phyloP scores from a whole-genome alignment of 352 stramenopile genomes.

The Labyrinthula sp. region DNA sequence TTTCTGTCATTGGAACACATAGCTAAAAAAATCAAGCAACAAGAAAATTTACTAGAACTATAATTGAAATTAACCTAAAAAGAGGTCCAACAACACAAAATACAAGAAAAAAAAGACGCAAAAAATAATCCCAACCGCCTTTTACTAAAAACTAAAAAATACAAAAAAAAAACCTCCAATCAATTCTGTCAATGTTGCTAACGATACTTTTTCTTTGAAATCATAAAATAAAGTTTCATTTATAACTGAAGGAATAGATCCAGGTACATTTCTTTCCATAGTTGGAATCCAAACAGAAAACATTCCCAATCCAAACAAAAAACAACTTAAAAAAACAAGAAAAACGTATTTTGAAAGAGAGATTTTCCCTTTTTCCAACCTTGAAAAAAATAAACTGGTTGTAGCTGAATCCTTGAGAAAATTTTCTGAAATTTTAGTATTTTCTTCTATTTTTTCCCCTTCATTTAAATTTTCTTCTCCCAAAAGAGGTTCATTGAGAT shows the following conservation, averaged over 20 bases:
- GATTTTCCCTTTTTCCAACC: too few relatives aligned
- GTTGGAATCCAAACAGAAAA: slow-evolving; percentile 30
- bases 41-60: slow-evolving; percentile 38
- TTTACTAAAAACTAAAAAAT: slow-evolving; percentile 42
- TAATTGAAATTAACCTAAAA: slow-evolving; percentile 24
- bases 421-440: too few relatives aligned
- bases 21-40: too few relatives aligned
- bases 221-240: slow-evolving; percentile 42
- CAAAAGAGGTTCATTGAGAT: too few relatives aligned
- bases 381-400: too few relatives aligned
- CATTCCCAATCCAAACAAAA: slow-evolving; percentile 1
- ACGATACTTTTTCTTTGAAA: slow-evolving; percentile 39
- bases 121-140: slow-evolving; percentile 45
- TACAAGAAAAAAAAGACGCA: slow-evolving; percentile 42
- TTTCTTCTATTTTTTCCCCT: too few relatives aligned
- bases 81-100: slow-evolving; percentile 35
- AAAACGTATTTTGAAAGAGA: slow-evolving; percentile 18
- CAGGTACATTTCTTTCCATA: slow-evolving; percentile 41
- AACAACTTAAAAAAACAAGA: not conserved
- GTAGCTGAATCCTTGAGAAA: too few relatives aligned
- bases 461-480: too few relatives aligned
- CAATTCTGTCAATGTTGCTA: slow-evolving; percentile 38
- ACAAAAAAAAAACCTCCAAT: slow-evolving; percentile 41
- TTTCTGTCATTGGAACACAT: too few relatives aligned
- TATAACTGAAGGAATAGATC: slow-evolving; percentile 38